phyloP scores from a whole-genome alignment of 1,284 basidiomycete genomes.

The Microbotryomycetes sp. region DNA sequence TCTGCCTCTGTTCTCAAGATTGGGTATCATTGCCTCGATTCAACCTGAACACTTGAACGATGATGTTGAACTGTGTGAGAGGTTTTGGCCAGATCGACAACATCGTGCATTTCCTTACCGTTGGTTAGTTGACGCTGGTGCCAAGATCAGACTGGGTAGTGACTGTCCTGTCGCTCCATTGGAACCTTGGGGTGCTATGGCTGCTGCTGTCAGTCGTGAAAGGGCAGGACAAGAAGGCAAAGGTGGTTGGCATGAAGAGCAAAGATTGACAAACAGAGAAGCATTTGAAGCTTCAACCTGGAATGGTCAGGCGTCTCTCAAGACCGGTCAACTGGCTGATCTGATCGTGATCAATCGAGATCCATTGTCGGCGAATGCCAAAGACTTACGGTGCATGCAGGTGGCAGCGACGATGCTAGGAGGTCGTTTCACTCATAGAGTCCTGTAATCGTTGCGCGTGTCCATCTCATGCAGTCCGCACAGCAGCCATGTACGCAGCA shows the following conservation, averaged over 20 bases:
- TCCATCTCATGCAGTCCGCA: too few species aligned
- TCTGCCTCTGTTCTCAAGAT: conserved; percentile 34
- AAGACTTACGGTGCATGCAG: conserved; percentile 35
- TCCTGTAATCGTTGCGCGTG: background rate
- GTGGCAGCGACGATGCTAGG: conserved; percentile 40
- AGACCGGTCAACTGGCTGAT: conserved; percentile 38
- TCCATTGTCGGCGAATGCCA: conserved; percentile 35
- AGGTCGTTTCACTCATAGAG: conserved; percentile 36
- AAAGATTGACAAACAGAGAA: conserved; percentile 19
- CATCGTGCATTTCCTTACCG: conserved; percentile 39
- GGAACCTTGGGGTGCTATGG: conserved; percentile 41
- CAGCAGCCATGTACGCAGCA: too few species aligned
- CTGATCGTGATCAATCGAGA: conserved; percentile 33
- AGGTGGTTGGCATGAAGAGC: conserved; percentile 31
- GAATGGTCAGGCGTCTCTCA: conserved; percentile 21
- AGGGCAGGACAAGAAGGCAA: conserved; percentile 17
- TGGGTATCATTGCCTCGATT: conserved; percentile 39
- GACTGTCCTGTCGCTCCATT: conserved; percentile 40
- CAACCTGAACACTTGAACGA: conserved; percentile 42
- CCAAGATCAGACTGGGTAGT: conserved; percentile 38
- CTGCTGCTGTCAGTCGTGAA: conserved; percentile 36
- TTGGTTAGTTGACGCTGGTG: conserved; percentile 36
- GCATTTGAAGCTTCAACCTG: conserved; percentile 29
- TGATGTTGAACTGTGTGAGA: conserved; percentile 38
- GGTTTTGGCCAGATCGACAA: conserved; percentile 40